phyloP scores from a whole-genome alignment of 345 rosid genomes.

The Syzygium aromaticum region DNA sequence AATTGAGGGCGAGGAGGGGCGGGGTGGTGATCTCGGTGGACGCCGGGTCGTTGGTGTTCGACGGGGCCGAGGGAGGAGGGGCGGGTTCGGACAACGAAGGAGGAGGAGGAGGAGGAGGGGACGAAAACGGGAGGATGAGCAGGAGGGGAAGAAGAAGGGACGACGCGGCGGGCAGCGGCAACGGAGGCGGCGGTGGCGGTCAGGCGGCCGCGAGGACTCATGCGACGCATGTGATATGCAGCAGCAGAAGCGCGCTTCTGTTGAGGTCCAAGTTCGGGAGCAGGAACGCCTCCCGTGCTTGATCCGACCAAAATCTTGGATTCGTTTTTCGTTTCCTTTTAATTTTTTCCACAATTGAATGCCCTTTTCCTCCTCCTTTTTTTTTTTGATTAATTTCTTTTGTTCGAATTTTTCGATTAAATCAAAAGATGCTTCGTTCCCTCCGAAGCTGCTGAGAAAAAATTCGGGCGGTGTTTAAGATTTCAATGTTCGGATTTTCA shows the following conservation, averaged over 20 bases:
- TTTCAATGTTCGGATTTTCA: neutral
- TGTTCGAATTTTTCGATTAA: neutral
- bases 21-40: constrained; percentile 23
- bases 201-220: neutral
- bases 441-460: neutral
- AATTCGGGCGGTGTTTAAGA: neutral
- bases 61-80: neutral
- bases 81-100: neutral
- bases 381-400: too few species aligned
- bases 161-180: neutral
- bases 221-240: constrained; percentile 19
- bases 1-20: constrained; percentile 5
- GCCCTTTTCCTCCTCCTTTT: neutral
- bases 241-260: constrained; percentile 21
- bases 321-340: neutral
- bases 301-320: neutral
- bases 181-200: neutral
- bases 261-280: constrained; percentile 20
- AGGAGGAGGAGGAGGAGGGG: neutral
- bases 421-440: neutral
- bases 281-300: neutral
- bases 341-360: neutral
- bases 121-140: neutral
- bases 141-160: neutral
- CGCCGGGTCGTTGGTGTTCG: constrained; percentile 5